Percentiles rank a stretch among this genome's conserved stretches.
Evolutionary conservation across 345 rosid species (phyloP).

Genomic region (Eutrema yunnanense): DNA sequence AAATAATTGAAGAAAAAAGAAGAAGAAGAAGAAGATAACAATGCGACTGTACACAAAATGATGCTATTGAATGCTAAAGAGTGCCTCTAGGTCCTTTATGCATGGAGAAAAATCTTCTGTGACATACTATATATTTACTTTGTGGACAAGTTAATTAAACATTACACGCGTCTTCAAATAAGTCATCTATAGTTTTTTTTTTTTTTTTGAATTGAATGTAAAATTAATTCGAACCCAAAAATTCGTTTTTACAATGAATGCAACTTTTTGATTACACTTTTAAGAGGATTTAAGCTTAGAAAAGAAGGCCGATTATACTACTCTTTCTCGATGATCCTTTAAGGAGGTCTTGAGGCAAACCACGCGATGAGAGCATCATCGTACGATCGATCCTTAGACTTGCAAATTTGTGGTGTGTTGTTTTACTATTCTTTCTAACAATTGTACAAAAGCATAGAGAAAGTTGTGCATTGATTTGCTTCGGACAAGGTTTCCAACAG

Average conservation of each 20-base stretch:
- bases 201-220: too few species aligned
- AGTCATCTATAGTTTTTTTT: not conserved
- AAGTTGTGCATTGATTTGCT: not conserved
- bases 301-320: too few species aligned
- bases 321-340: too few species aligned
- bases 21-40: not conserved
- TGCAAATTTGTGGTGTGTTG: not conserved
- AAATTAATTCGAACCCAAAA: too few species aligned
- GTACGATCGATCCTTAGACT: too few species aligned
- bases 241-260: too few species aligned
- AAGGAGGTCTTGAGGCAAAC: too few species aligned
- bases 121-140: not conserved
- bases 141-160: not conserved
- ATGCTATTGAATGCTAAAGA: not conserved
- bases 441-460: not conserved
- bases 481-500: not conserved
- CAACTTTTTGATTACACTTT: too few species aligned
- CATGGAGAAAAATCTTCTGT: not conserved
- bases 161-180: not conserved
- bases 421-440: not conserved
- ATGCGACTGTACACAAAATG: not conserved
- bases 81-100: not conserved
- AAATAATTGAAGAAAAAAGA: not conserved
- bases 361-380: too few species aligned
- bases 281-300: too few species aligned